phyloP scores from a whole-genome alignment of 148 eudicot species.

The Vaccinium myrtillus region DNA sequence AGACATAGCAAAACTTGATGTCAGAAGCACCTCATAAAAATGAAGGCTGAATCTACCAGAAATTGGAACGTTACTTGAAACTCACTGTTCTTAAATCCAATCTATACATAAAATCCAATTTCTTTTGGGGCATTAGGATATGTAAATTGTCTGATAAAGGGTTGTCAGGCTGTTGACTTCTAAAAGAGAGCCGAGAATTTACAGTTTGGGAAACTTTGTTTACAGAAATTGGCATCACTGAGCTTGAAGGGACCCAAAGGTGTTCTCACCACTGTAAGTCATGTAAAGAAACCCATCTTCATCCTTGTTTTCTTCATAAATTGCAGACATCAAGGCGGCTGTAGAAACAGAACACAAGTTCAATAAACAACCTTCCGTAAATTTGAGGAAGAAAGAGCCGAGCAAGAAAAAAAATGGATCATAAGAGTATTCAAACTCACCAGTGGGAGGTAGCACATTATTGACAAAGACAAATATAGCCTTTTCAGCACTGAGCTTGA shows the following conservation, averaged over 20 bases:
- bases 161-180: not conserved
- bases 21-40: not conserved
- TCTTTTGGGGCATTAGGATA: not conserved
- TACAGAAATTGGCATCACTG: not conserved
- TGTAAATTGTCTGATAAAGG: not conserved
- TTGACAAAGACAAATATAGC: constrained; percentile 60
- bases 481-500: constrained; percentile 55
- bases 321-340: constrained; percentile 64
- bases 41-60: constrained; percentile 3
- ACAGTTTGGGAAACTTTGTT: constrained; percentile 12
- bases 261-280: constrained; percentile 62
- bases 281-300: constrained; percentile 65
- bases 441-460: constrained; percentile 50
- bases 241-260: constrained; percentile 35
- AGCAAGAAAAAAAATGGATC: not conserved
- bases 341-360: constrained; percentile 11
- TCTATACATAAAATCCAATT: not conserved
- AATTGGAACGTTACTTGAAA: not conserved
- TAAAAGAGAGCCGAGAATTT: constrained; percentile 16
- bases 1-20: not conserved
- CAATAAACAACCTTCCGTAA: not conserved
- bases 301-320: constrained; percentile 63
- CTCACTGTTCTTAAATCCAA: constrained; percentile 7
- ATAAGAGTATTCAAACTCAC: constrained; percentile 21
- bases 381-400: not conserved